A percentile compares a stretch with the other conserved stretches of the same genome.
phyloP scores from a whole-genome alignment of 148 eudicot genomes.

The Fallopia convolvulus region DNA sequence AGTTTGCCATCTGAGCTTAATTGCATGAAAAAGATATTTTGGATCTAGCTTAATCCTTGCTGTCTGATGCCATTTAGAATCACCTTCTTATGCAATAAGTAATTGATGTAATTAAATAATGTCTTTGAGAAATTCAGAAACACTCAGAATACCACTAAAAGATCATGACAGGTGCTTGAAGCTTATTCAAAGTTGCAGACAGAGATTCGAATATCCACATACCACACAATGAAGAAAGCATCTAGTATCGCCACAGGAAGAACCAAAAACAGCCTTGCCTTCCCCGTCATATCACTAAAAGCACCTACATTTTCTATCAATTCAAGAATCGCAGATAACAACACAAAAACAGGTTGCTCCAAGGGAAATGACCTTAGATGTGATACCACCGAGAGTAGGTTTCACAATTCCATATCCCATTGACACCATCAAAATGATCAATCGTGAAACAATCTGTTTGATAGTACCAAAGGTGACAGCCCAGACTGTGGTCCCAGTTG shows the following conservation, averaged over 20 bases:
- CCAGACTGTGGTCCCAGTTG: constrained; percentile 81
- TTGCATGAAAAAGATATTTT: no score
- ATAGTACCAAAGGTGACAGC: constrained; percentile 91
- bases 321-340: constrained; percentile 92
- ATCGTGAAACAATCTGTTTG: constrained; percentile 76
- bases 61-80: no score
- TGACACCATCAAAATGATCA: constrained; percentile 77
- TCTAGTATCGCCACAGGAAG: constrained; percentile 93
- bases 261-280: constrained; percentile 76
- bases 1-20: no score
- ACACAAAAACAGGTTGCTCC: constrained; percentile 89
- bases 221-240: constrained; percentile 88
- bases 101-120: neutral
- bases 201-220: constrained; percentile 91
- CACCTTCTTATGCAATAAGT: neutral
- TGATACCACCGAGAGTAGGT: constrained; percentile 95
- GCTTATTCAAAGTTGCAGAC: constrained; percentile 80
- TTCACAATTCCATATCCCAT: constrained; percentile 99
- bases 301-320: constrained; percentile 91
- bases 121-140: neutral
- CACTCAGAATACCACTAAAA: neutral
- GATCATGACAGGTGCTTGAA: constrained; percentile 50
- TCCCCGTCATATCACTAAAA: constrained; percentile 86
- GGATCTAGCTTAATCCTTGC: no score
- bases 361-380: constrained; percentile 73